Percentiles rank a stretch among this genome's conserved stretches.
These are phyloP conservation scores for Knoxia roxburghii DNA, from an alignment of 257 asterid species.

Conservation along the genomic window DNA sequence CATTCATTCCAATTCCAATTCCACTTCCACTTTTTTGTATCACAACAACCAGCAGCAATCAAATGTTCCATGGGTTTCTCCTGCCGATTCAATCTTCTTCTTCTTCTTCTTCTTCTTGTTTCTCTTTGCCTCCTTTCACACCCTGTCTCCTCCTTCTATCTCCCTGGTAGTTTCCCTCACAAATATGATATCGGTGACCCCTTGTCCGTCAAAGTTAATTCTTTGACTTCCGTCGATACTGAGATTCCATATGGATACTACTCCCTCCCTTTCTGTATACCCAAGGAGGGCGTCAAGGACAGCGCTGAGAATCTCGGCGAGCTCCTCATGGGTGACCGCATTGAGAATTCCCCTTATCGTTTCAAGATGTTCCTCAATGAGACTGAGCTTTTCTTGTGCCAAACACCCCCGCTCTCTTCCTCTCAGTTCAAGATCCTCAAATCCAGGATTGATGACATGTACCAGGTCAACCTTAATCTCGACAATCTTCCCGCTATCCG, in stretches of 20 bases:
- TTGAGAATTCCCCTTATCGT: constrained; percentile 79
- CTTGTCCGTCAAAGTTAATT: constrained; percentile 74
- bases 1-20: too few relatives aligned
- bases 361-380: constrained; percentile 73
- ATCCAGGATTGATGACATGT: constrained; percentile 77
- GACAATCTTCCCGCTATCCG: constrained; percentile 83
- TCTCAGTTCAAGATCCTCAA: constrained; percentile 57
- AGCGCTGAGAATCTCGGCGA: constrained; percentile 88
- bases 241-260: constrained; percentile 82
- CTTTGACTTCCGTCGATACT: constrained; percentile 77
- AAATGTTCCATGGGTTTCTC: constrained; percentile 1
- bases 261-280: constrained; percentile 69
- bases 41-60: too few relatives aligned
- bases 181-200: constrained; percentile 58
- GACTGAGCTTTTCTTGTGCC: constrained; percentile 57
- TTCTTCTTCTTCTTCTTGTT: neutral
- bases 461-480: constrained; percentile 71
- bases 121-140: too few relatives aligned
- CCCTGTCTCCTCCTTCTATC: constrained; percentile 48
- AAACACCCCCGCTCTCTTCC: constrained; percentile 49
- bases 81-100: neutral
- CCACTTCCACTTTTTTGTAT: too few relatives aligned
- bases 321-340: constrained; percentile 88
- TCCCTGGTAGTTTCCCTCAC: constrained; percentile 87
- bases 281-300: constrained; percentile 71